Evolutionary conservation across 257 asterid species (phyloP), one percentile per base, ranked within the genome.

Genomic region (Craterostigma plantagineum): DNA sequence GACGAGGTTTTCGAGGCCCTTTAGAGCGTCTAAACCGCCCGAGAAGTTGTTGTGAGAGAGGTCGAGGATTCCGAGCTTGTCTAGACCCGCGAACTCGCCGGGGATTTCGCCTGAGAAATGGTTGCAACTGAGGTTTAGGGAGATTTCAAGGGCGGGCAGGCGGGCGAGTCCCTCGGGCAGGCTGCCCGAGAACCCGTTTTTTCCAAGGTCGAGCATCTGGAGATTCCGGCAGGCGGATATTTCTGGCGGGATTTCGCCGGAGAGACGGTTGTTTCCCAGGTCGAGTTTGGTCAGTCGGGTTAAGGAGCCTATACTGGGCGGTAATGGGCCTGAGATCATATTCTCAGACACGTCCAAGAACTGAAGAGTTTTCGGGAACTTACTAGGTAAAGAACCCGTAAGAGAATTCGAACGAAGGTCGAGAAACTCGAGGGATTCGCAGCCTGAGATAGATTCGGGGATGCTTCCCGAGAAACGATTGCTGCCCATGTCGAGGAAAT

Each of bases 121-220:
- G 55, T 90, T 90, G 27, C 53, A 68, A 57, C 95, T 90, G 46
- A 90, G 92, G 61, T 90, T 90, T n/a, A 90, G 81, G 11, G 93
- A 63, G 75, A 90, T 90, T 51, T 76, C 95, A 14, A 90, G 92
- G 0, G 93, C 66, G 11, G 92, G 83, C 46, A 90, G 77, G 42
- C 35, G 70, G 37, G 90, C 92, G 38, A 90, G 44, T 50, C 74
- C 92, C 56, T 66, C 70, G 0, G 93, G 93, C 35, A 90, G 54
- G 7, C 69, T 62, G 0, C 93, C 93, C 0, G 76, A 75, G 60
- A 90, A 77, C 7, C 64, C 72, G 34, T 90, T 90, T 63, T 35
- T 63, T 14, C 98, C 92, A 9, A 90, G 77, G 58, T 90, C 98
- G 45, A 90, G 39, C 67, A 79, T 10, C 49, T 90, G 98, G 30